A percentile compares a stretch with the other conserved stretches of the same genome.
phyloP scores from a whole-genome alignment of 1,139 yeast species.

The Spencermartinsiella ligniputridi region DNA sequence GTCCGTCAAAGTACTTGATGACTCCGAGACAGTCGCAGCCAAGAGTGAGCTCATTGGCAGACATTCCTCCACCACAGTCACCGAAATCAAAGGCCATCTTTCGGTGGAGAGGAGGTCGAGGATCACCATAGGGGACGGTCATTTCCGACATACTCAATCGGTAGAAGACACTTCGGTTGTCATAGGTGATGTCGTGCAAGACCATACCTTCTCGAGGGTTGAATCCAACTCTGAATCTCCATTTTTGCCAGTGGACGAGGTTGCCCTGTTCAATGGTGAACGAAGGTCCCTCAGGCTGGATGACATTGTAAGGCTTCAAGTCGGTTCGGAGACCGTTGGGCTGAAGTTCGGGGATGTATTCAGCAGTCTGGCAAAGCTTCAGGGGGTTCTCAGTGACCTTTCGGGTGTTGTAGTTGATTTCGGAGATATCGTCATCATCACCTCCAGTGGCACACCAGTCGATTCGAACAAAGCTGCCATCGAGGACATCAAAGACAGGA shows the following conservation, averaged over 20 bases:
- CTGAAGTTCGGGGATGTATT: conserved; percentile 46
- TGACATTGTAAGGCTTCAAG: conserved; percentile 68
- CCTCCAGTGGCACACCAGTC: conserved; percentile 64
- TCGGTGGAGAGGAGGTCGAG: conserved; percentile 85
- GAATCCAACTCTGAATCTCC: conserved; percentile 77
- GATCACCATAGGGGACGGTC: conserved; percentile 93
- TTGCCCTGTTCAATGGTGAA: conserved; percentile 64
- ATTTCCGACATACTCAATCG: conserved; percentile 77
- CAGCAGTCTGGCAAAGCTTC: conserved; percentile 63
- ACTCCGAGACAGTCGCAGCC: conserved; percentile 92
- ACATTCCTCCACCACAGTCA: conserved; percentile 83
- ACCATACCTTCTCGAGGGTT: conserved; percentile 84
- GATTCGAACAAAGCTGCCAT: conserved; percentile 64
- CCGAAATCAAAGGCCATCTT: conserved; percentile 92
- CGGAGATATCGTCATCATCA: conserved; percentile 43
- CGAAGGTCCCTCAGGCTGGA: conserved; percentile 86
- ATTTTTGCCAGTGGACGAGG: conserved; percentile 75
- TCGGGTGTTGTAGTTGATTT: conserved; percentile 36
- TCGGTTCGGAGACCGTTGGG: conserved; percentile 37
- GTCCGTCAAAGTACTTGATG: conserved; percentile 72
- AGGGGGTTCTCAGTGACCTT: conserved; percentile 60
- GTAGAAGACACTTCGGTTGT: conserved; percentile 78
- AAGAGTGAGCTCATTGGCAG: conserved; percentile 66
- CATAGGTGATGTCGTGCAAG: conserved; percentile 68
- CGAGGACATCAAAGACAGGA: conserved; percentile 70